Percentiles rank a stretch among this genome's conserved stretches.
These are phyloP conservation scores for Solanum stenotomum DNA, from an alignment of 257 asterid genomes.

Conservation along the genomic window DNA sequence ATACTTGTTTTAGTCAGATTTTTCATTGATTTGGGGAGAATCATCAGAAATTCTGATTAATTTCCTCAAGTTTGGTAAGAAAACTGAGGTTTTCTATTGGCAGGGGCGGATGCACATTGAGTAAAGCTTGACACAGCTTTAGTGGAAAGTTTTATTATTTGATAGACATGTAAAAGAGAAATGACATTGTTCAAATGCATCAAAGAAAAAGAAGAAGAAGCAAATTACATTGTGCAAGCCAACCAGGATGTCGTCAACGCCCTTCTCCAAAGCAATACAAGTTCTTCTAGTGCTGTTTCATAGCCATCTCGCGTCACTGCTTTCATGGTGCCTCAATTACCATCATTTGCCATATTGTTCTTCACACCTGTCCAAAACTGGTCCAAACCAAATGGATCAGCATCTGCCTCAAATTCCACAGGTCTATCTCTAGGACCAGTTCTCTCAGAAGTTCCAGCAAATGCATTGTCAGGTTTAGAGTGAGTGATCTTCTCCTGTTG, in stretches of 20 bases:
- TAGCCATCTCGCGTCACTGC: conserved; percentile 24
- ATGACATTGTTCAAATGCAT: neutral
- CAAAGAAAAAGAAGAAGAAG: neutral
- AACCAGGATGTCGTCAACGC: conserved; percentile 1
- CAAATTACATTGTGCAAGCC: neutral
- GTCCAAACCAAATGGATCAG: conserved; percentile 83
- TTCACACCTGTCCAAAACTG: conserved; percentile 68
- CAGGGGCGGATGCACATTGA: neutral
- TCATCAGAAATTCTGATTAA: neutral
- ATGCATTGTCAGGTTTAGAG: conserved; percentile 53
- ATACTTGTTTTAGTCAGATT: neutral
- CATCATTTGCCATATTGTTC: conserved; percentile 64
- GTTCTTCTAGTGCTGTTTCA: conserved; percentile 19
- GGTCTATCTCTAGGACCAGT: conserved; percentile 63
- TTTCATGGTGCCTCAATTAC: conserved; percentile 35
- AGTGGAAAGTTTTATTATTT: neutral
- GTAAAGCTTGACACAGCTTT: neutral
- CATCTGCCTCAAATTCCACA: conserved; percentile 83
- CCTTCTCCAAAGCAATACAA: conserved; percentile 25
- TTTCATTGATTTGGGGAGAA: neutral
- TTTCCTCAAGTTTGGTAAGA: neutral
- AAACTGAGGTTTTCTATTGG: neutral
- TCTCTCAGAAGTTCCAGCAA: conserved; percentile 57
- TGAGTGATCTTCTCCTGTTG: conserved; percentile 40
- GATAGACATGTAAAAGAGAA: neutral